Evolutionary conservation across 1,284 basidiomycete species (phyloP).

Genomic region (Farysia itapuensis): DNA sequence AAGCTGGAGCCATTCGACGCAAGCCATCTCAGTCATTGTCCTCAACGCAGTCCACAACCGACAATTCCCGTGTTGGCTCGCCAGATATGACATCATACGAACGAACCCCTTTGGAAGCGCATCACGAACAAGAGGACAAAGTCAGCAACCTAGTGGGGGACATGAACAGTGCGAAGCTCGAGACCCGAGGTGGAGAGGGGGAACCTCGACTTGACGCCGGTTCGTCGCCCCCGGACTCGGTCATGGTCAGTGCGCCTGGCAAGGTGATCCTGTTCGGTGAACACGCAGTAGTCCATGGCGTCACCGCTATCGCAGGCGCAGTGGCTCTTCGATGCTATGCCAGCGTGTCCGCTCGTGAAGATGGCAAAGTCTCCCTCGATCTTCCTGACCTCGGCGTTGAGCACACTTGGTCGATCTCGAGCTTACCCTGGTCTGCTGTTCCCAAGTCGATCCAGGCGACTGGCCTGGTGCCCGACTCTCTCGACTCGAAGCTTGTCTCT

Average conservation of each 20-base stretch:
- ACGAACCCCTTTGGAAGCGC: slow-evolving; percentile 32
- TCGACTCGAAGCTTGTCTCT: slow-evolving; percentile 38
- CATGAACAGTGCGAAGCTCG: slow-evolving; percentile 41
- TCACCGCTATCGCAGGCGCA: slow-evolving; percentile 91
- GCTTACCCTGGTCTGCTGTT: slow-evolving; percentile 81
- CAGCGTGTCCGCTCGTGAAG: slow-evolving; percentile 73
- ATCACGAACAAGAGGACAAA: slow-evolving; percentile 11
- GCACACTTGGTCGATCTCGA: slow-evolving; percentile 74
- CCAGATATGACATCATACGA: slow-evolving; percentile 27
- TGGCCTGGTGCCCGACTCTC: slow-evolving; percentile 67
- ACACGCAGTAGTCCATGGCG: slow-evolving; percentile 97
- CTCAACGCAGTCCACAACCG: slow-evolving; percentile 3
- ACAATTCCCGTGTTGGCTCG: slow-evolving; percentile 27
- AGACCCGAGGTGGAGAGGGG: slow-evolving; percentile 51
- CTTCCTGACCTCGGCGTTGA: slow-evolving; percentile 81
- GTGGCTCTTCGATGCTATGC: slow-evolving; percentile 95
- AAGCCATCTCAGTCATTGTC: slow-evolving; percentile 5
- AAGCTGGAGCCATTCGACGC: slow-evolving; percentile 78
- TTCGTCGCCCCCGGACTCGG: slow-evolving; percentile 29
- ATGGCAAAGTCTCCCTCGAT: slow-evolving; percentile 75
- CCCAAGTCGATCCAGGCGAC: slow-evolving; percentile 16
- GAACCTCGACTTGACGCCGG: slow-evolving; percentile 12
- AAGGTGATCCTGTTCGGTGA: slow-evolving; percentile 99
- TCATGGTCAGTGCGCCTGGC: slow-evolving; percentile 70
- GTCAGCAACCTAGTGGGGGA: slow-evolving; percentile 36